These are phyloP conservation scores for Penicillium cosmopolitanum DNA, from an alignment of 495 filamentous ascomycete species.

Conservation along the genomic window DNA sequence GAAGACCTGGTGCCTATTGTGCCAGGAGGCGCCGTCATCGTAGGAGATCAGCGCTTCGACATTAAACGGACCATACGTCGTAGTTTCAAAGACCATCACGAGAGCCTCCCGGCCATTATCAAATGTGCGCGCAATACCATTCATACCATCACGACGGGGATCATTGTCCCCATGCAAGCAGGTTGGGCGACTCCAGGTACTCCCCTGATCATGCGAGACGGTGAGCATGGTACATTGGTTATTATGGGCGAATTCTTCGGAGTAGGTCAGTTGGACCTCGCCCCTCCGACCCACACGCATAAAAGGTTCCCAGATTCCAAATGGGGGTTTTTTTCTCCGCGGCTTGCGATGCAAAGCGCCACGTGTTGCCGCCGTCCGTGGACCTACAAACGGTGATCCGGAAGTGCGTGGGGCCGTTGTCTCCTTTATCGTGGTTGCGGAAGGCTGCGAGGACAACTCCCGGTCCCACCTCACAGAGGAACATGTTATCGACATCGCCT, in stretches of 20 bases:
- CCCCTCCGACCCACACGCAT: conserved; percentile 53
- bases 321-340: conserved; percentile 42
- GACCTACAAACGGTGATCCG: conserved; percentile 65
- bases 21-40: conserved; percentile 60
- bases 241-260: conserved; percentile 53
- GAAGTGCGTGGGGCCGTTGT: conserved; percentile 48
- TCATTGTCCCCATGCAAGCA: conserved; percentile 51
- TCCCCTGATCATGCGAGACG: conserved; percentile 57
- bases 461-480: conserved; percentile 54
- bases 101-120: conserved; percentile 50
- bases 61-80: conserved; percentile 51
- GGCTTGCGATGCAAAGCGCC: conserved; percentile 59
- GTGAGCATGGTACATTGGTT: conserved; percentile 66
- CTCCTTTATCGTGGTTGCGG: conserved; percentile 59
- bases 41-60: conserved; percentile 60
- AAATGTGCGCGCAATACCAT: conserved; percentile 50
- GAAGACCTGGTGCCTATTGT: conserved; percentile 54
- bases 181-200: conserved; percentile 49
- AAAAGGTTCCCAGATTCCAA: conserved; percentile 66
- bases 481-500: conserved; percentile 63
- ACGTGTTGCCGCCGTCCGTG: conserved; percentile 54
- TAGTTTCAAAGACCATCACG: conserved; percentile 64
- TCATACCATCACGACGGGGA: conserved; percentile 62
- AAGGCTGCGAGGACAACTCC: conserved; percentile 59
- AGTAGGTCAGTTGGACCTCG: conserved; percentile 61